Percentiles rank a stretch among this genome's conserved stretches.
Conservation (phyloP, 2,329 filamentous ascomycete genomes). For the Trichoderma gracile region DNA sequence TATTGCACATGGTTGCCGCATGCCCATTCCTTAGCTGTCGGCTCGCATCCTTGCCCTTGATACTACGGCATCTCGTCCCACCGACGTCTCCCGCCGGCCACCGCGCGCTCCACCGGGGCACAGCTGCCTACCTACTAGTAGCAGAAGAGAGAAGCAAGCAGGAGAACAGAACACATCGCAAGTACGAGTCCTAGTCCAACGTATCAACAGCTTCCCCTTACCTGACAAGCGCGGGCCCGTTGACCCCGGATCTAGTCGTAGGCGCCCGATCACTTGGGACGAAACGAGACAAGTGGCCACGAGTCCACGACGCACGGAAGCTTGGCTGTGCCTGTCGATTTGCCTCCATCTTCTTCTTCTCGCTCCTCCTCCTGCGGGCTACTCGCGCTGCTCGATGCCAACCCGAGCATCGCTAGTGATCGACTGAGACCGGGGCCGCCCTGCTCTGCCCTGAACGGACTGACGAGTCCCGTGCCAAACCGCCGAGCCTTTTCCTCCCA, state of each 20-base stretch:
- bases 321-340: slow-evolving; percentile 25
- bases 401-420: slow-evolving; percentile 23
- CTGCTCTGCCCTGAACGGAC: slow-evolving; percentile 4
- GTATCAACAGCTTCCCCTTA: slow-evolving; percentile 21
- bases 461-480: slow-evolving; percentile 6
- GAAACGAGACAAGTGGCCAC: slow-evolving; percentile 16
- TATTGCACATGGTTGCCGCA: slow-evolving; percentile 19
- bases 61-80: slow-evolving; percentile 26
- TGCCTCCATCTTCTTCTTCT: not conserved
- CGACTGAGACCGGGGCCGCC: slow-evolving; percentile 26
- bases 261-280: slow-evolving; percentile 26
- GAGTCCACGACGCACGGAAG: slow-evolving; percentile 17
- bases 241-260: slow-evolving; percentile 26
- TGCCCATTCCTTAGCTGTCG: slow-evolving; percentile 14
- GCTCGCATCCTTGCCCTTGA: slow-evolving; percentile 22
- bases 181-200: slow-evolving; percentile 16
- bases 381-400: slow-evolving; percentile 19
- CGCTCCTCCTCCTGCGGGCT: slow-evolving; percentile 3
- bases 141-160: not conserved
- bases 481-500: slow-evolving; percentile 12
- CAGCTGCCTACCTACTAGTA: not conserved
- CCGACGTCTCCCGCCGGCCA: slow-evolving; percentile 23
- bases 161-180: not conserved
- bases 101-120: slow-evolving; percentile 19
- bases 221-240: slow-evolving; percentile 21